These are phyloP conservation scores for Arthrobotrys sphaeroides DNA, from an alignment of 2,329 filamentous ascomycete genomes.

Conservation along the genomic window DNA sequence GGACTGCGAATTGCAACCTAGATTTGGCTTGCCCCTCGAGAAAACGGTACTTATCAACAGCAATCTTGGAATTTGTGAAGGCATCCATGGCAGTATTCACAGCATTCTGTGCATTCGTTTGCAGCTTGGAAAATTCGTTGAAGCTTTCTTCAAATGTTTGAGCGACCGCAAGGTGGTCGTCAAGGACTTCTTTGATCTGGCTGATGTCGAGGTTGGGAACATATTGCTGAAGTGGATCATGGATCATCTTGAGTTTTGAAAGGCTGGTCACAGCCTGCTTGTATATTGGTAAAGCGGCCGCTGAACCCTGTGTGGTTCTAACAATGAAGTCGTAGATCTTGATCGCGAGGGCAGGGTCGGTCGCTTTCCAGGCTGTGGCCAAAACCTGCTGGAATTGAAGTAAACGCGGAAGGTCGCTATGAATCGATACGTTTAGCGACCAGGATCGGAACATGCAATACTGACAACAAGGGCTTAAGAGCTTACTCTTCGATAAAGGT, in stretches of 20 bases:
- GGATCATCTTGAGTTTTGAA: constrained; percentile 39
- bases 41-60: constrained; percentile 47
- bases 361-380: constrained; percentile 39
- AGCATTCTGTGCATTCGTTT: constrained; percentile 14
- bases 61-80: constrained; percentile 39
- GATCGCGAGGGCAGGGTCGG: constrained; percentile 29
- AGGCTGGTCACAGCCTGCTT: constrained; percentile 46
- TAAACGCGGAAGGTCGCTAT: constrained; percentile 45
- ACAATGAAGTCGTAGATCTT: constrained; percentile 47
- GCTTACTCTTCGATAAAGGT: constrained; percentile 52
- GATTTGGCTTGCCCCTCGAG: constrained; percentile 31
- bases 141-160: constrained; percentile 44
- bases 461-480: too few species aligned
- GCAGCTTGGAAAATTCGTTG: constrained; percentile 29
- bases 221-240: constrained; percentile 46
- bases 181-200: constrained; percentile 39
- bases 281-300: constrained; percentile 38
- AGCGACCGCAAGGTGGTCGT: constrained; percentile 43
- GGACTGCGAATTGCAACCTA: constrained; percentile 35
- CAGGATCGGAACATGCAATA: too few species aligned
- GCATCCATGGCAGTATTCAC: constrained; percentile 18
- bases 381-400: constrained; percentile 52
- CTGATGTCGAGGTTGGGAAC: constrained; percentile 49
- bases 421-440: too few species aligned
- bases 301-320: constrained; percentile 34